Percentiles rank a stretch among this genome's conserved stretches.
Evolutionary conservation across 2,329 filamentous ascomycete species (phyloP).

Genomic region (Albophoma yamanashiensis): DNA sequence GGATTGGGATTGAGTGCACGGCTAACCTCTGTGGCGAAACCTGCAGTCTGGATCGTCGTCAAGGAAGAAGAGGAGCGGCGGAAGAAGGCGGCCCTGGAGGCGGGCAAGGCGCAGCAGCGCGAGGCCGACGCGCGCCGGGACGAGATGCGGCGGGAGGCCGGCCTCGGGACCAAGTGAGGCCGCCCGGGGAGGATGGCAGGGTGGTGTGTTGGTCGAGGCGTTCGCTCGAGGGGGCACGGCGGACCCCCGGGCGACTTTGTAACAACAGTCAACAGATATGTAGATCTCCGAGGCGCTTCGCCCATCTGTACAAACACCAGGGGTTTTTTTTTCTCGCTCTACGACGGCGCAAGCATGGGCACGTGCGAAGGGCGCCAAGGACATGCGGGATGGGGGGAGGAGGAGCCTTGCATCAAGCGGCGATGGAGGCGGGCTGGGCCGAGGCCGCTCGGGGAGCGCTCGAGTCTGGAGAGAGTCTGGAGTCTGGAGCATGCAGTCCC

Average conservation of each 20-base stretch:
- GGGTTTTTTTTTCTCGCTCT: too few relatives aligned
- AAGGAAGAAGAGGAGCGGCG: conserved; percentile 35
- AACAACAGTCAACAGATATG: neutral
- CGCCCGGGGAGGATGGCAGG: neutral
- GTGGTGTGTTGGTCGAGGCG: neutral
- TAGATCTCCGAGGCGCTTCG: neutral
- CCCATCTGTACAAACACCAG: neutral
- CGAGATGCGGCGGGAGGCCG: conserved; percentile 38
- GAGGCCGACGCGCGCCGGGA: conserved; percentile 34
- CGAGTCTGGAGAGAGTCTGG: neutral
- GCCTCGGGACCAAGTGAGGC: conserved; percentile 25
- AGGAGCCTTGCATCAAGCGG: neutral
- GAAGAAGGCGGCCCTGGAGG: conserved; percentile 23
- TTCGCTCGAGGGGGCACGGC: neutral
- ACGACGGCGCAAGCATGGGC: neutral
- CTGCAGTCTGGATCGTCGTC: conserved; percentile 39
- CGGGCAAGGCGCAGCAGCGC: conserved; percentile 23
- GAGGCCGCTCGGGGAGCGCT: neutral
- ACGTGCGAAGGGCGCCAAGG: neutral
- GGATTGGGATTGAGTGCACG: too few relatives aligned
- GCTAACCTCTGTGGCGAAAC: neutral
- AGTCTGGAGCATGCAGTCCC: neutral
- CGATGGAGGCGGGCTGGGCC: neutral
- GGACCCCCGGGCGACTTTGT: neutral
- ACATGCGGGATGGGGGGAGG: neutral